phyloP scores from a whole-genome alignment of 768 basidiomycete species.

The Tricholoma furcatifolium region DNA sequence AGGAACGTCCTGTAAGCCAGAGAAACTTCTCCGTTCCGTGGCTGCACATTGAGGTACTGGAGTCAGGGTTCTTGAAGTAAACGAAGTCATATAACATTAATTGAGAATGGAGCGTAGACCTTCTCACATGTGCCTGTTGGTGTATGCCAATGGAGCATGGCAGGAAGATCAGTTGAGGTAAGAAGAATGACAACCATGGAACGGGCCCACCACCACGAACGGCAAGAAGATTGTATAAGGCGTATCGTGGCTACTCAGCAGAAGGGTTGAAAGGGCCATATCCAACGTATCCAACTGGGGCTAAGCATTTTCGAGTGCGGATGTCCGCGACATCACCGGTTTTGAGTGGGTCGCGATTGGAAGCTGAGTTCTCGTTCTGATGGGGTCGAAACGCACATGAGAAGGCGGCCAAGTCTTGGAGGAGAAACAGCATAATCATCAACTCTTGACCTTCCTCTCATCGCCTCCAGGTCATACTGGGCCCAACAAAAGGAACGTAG shows the following conservation, averaged over 20 bases:
- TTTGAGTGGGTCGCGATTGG: slow-evolving; percentile 5
- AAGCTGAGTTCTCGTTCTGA: not conserved
- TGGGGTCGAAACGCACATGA: not conserved
- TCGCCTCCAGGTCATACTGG: not conserved
- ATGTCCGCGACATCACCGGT: slow-evolving; percentile 6
- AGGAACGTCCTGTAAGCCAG: slow-evolving; percentile 4
- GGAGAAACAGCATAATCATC: not conserved
- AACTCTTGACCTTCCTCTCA: not conserved
- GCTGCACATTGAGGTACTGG: not conserved
- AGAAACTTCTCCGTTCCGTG: not conserved
- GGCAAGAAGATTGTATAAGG: not conserved
- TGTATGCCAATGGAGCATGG: not conserved
- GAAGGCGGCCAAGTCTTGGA: too few species aligned
- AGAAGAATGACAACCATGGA: not conserved
- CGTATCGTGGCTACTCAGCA: not conserved
- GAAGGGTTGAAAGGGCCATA: not conserved
- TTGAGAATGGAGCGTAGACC: not conserved
- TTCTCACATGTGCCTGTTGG: not conserved
- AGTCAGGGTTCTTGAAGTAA: not conserved
- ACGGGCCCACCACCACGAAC: not conserved
- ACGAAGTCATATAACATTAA: not conserved
- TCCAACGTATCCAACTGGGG: slow-evolving; percentile 9
- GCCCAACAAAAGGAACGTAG: not conserved
- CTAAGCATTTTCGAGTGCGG: slow-evolving; percentile 1
- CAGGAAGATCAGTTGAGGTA: not conserved